phyloP scores from a whole-genome alignment of 495 filamentous ascomycete genomes.

The Aspergillus kassunensis region DNA sequence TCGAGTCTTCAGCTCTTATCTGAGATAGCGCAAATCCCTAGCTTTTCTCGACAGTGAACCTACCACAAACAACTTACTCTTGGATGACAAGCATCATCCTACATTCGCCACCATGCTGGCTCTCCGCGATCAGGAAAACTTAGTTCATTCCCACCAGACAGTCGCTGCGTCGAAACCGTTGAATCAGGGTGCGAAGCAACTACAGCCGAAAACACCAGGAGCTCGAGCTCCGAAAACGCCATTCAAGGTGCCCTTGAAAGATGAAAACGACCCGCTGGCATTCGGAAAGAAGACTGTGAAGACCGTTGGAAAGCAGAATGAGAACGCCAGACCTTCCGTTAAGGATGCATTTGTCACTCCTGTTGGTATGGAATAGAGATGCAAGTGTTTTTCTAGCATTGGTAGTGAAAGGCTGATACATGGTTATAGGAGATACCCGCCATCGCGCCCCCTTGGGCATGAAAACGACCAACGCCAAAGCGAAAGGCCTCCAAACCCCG shows the following conservation, averaged over 20 bases:
- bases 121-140: constrained; percentile 85
- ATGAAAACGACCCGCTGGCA: constrained; percentile 72
- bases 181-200: constrained; percentile 59
- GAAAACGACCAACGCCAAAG: constrained; percentile 95
- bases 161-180: constrained; percentile 74
- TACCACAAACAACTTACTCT: neutral
- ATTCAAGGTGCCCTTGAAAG: constrained; percentile 75
- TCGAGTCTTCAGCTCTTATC: no score
- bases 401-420: constrained; percentile 21
- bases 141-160: constrained; percentile 70
- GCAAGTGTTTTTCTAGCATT: neutral
- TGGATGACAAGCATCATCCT: constrained; percentile 27
- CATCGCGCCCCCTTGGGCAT: constrained; percentile 78
- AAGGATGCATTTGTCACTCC: constrained; percentile 79
- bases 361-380: constrained; percentile 52
- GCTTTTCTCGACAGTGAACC: neutral
- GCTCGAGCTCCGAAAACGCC: constrained; percentile 77
- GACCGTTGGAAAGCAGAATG: constrained; percentile 59
- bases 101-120: constrained; percentile 63
- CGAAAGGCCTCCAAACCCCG: constrained; percentile 64
- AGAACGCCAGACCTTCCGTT: constrained; percentile 53
- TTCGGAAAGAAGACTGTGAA: constrained; percentile 64
- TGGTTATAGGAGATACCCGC: constrained; percentile 49
- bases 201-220: constrained; percentile 75
- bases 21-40: no score